Evolutionary conservation across 225 moss, liverwort and hornwort genomes (phyloP), one percentile per base, ranked within the genome.

Genomic region (Asterella californica): DNA sequence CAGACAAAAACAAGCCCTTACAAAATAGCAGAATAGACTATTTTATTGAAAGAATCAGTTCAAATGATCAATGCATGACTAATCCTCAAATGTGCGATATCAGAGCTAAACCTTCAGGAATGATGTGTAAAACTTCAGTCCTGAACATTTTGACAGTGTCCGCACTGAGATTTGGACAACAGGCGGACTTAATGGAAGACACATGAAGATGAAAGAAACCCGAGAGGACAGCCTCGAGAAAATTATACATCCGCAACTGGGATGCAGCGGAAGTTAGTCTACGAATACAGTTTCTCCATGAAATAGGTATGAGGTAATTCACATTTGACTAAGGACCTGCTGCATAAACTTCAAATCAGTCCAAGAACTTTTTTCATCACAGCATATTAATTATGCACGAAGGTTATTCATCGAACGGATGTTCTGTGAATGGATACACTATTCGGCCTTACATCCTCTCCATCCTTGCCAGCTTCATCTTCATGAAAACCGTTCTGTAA

Each of bases 381-480:
- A 60, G 10, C 6, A 60, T 22, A 60, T 7, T 42, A 2, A 42
- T 42, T 42, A 42, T 42, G 42, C 42, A 42, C 4, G 7, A 42
- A 42, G 42, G 42, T 3, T 42, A 42, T 42, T 42, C 42, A 42
- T 7, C 7, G 42, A 42, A 42, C 7, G 42, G 42, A 42, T 42
- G n/a, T 61, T 27, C 61, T 27, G 45, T 12, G 18, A 34, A 21
- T 62, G 46, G 46, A 45, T 61, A 19, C 46, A 52, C 52, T 64
- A 33, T 76, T 6, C 12, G 70, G 66, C 72, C 86, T 86, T 86
- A 86, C 86, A 86, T 86, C 80, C 82, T 80, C 72, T 80, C 79
- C 70, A 64, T 74, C 79, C 63, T 81, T 80, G 77, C 69, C 80
- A 75, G 52, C 82, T 80, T 78, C 80, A 81, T 74, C 82, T 80